Evolutionary conservation across 305 asterid genomes (phyloP).

Genomic region (Rubia peregrina): DNA sequence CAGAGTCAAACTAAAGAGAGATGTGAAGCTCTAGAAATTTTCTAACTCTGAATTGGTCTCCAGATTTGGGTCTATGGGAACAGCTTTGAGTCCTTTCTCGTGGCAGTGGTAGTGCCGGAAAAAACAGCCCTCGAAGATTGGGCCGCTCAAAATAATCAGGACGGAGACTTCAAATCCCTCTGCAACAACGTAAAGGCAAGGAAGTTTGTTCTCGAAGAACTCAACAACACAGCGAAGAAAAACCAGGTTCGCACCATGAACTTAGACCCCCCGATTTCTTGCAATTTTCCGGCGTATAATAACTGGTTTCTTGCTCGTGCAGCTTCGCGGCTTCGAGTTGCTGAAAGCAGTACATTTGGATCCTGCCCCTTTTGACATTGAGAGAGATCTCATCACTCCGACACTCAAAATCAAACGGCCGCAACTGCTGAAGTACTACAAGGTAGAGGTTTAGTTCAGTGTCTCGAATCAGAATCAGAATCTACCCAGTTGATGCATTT

Average conservation of each 20-base stretch:
- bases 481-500: not conserved
- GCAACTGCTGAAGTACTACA: conserved; percentile 59
- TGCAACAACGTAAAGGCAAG: conserved; percentile 51
- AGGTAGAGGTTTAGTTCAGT: conserved; percentile 35
- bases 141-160: conserved; percentile 53
- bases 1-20: not conserved
- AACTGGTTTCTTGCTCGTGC: conserved; percentile 13
- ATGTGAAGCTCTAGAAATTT: not conserved
- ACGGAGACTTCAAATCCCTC: conserved; percentile 48
- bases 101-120: conserved; percentile 88
- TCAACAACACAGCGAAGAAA: conserved; percentile 58
- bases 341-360: conserved; percentile 64
- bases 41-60: conserved; percentile 4
- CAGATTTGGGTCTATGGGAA: conserved; percentile 93
- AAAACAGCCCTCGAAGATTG: conserved; percentile 68
- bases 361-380: conserved; percentile 67
- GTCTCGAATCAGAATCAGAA: not conserved
- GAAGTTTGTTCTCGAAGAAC: conserved; percentile 61
- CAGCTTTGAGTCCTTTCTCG: conserved; percentile 84
- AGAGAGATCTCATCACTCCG: conserved; percentile 72
- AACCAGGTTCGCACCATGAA: conserved; percentile 36
- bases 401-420: conserved; percentile 91
- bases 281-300: conserved; percentile 2
- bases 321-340: conserved; percentile 92
- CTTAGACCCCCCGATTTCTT: not conserved